Evolutionary conservation across 2,329 filamentous ascomycete species (phyloP), one percentile per base, ranked within the genome.

Genomic region (Colletotrichum falcatum): DNA sequence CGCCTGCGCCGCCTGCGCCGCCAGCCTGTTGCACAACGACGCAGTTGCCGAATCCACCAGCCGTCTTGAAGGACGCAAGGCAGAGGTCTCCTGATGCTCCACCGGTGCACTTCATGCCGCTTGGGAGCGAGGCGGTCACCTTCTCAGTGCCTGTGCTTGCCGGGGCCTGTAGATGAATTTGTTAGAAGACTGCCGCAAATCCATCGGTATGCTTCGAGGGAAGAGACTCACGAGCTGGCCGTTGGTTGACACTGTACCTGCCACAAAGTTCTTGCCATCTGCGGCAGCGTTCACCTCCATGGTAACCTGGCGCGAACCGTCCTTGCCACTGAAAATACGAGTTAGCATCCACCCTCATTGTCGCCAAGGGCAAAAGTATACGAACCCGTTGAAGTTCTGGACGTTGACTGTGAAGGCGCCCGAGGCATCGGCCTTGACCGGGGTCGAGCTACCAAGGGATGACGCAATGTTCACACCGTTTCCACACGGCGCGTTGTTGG

Each of bases 371-470:
- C 12, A 55, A 33, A 28, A 28, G 18, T 33, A 16, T 20, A 58
- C 69, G 42, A 35, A 72, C 66, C 70, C 70, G n/a, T 72, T 72
- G 30, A 72, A 72, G 65, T 72, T 70, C 53, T 72, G n/a, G 20
- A 72, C 61, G 30, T 59, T 23, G 7, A 70, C 65, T 11, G 48
- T 69, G 58, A 72, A 72, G 12, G 70, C 65, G 37, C 70, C 70
- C 9, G 70, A 72, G n/a, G 65, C 61, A 56, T 72, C 70, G 23
- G 70, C 66, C 23, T 62, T 61, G 16, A 70, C 70, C 5, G 70
- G 8, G 9, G 55, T 72, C 16, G 70, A 72, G 35, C 35, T 63
- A 44, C 61, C 70, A 59, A 72, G 61, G 35, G 65, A 53, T 48
- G 26, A 42, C 2, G 61, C 65, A 49, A 69, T 23, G n/a, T 69